A percentile compares a stretch with the other conserved stretches of the same genome.
Conservation (phyloP, 495 filamentous ascomycete species). For the Aspergillus baeticus region DNA sequence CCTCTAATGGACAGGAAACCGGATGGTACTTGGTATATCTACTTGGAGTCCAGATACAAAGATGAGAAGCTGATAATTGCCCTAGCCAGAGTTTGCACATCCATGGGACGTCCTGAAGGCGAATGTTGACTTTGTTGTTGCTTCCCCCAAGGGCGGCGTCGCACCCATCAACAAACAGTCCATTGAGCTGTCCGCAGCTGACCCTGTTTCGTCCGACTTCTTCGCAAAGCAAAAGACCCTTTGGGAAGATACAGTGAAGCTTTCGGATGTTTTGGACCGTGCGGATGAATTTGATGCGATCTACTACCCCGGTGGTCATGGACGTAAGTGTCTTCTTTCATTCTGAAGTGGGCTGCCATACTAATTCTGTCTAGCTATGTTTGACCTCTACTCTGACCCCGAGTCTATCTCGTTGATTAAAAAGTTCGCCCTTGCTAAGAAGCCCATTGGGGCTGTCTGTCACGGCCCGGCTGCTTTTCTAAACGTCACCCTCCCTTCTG, state of each 20-base stretch:
- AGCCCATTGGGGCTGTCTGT: constrained; percentile 57
- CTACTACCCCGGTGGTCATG: constrained; percentile 74
- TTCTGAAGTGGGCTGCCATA: no score
- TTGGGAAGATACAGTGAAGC: constrained; percentile 61
- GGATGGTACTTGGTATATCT: constrained; percentile 65
- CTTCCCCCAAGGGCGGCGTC: constrained; percentile 65
- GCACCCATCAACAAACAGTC: constrained; percentile 52
- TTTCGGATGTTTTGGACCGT: constrained; percentile 49
- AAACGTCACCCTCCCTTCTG: constrained; percentile 46
- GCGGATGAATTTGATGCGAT: constrained; percentile 64
- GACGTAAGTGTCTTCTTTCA: constrained; percentile 46
- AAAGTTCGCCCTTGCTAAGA: constrained; percentile 28
- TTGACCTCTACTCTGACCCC: not conserved
- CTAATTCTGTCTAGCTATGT: constrained; percentile 1
- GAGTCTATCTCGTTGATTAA: no score
- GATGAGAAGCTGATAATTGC: not conserved
- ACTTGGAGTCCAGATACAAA: not conserved
- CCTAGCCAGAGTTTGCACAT: constrained; percentile 69
- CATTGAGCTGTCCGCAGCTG: constrained; percentile 35
- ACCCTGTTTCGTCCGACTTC: constrained; percentile 52
- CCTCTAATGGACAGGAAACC: constrained; percentile 50
- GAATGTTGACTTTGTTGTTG: constrained; percentile 55
- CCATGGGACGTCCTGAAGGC: constrained; percentile 58
- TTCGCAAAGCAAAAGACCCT: constrained; percentile 47
- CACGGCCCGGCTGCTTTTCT: constrained; percentile 58